Base-by-base conservation (phyloP, 805 yeast genomes). In the Suhomyces vadensis region DNA sequence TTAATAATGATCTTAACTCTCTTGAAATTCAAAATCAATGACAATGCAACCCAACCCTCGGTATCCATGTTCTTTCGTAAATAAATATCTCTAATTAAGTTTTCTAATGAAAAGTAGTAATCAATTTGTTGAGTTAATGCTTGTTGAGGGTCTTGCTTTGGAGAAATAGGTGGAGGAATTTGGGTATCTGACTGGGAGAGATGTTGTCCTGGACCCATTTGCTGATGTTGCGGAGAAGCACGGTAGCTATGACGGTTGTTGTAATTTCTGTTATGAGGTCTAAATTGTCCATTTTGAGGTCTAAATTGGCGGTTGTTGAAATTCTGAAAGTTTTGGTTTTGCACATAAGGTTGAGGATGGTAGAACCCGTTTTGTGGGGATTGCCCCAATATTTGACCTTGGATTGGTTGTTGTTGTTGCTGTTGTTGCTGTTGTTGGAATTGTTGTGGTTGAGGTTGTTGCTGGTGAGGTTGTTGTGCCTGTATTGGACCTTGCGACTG, bases 51-150 rank as follows among this genome's bases (percentile, higher is more conserved):
- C 74, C 83, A 83, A 20, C 97, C 97, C 47, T 80, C 74, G 37
- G 76, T 56, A 64, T 83, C 79, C 95, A 92, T 87, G 57, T 86
- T 87, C 52, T 81, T 78, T 65, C 96, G 81, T 66, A 94, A 74
- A 61, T 69, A 92, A 41, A 83, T 71, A 68, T 94, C 99, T 67
- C 89, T 87, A 55, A 85, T 73, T 66, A 94, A 75, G 66, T 94
- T 94, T 56, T 89, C 96, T 40, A 83, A 74, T 23, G 95, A 84
- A 69, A 94, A 87, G 66, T 94, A 94, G 73, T 94, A 94, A 61
- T 88, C 94, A 41, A 92, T 72, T 73, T 91, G 98, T 47, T 68
- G 64, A 50, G 61, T 62, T 53, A 71, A 71, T 27, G 77, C 77
- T 51, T 65, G 65, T 47, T 61, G 64, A 23, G 75, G 77, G 47